Evolutionary conservation across 192 early-diverging fungal genomes (phyloP).

Genomic region (Coemansia guatemalensis): DNA sequence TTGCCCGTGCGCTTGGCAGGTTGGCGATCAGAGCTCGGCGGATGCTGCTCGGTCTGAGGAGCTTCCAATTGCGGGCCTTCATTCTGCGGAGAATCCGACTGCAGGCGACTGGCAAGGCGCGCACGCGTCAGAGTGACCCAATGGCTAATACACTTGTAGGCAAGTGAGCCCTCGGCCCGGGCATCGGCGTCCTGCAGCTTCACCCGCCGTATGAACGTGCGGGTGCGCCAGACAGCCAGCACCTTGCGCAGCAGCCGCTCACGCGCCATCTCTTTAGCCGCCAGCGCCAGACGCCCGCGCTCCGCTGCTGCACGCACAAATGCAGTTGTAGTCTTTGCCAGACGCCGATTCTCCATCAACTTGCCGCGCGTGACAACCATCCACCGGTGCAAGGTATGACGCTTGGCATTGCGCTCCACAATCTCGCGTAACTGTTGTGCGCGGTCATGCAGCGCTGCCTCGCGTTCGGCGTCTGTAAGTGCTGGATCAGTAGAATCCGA

Average conservation of each 20-base stretch:
- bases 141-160: conserved; percentile 22
- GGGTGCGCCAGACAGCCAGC: conserved; percentile 16
- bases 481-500: not conserved
- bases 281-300: conserved; percentile 10
- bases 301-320: not conserved
- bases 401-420: not conserved
- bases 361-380: conserved; percentile 12
- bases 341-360: conserved; percentile 18
- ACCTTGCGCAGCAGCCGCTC: conserved; percentile 1
- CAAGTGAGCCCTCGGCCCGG: conserved; percentile 18
- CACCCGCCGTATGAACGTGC: not conserved
- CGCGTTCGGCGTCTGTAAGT: not conserved
- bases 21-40: not conserved
- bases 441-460: conserved; percentile 6
- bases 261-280: conserved; percentile 18
- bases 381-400: conserved; percentile 14
- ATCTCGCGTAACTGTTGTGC: conserved; percentile 4
- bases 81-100: too few species aligned
- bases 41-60: not conserved
- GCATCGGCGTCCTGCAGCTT: conserved; percentile 18
- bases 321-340: not conserved
- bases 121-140: conserved; percentile 20
- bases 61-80: too few species aligned
- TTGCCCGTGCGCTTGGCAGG: not conserved
- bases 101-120: too few species aligned